phyloP scores from a whole-genome alignment of 352 stramenopile species.

The Pythium apleroticum region DNA sequence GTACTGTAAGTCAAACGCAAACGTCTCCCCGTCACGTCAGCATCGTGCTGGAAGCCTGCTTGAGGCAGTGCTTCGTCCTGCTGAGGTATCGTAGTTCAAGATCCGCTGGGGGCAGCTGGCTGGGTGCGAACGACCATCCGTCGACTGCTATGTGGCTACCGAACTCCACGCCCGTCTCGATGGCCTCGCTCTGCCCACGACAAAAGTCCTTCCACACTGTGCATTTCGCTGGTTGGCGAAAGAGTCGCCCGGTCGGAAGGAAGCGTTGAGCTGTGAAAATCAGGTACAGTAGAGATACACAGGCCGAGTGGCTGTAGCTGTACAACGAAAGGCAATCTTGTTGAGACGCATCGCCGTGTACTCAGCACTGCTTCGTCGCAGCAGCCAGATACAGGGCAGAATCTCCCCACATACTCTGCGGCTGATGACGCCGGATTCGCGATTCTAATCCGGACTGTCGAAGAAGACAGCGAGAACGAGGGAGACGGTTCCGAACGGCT shows the following conservation, averaged over 20 bases:
- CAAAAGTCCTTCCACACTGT: neutral
- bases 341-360: neutral
- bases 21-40: neutral
- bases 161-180: neutral
- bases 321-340: neutral
- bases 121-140: neutral
- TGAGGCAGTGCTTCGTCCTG: neutral
- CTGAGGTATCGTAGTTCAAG: conserved; percentile 1
- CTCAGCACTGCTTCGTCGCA: neutral
- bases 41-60: neutral
- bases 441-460: neutral
- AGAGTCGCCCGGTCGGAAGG: neutral
- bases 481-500: neutral
- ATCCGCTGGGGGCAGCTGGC: neutral
- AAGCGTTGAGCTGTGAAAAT: too few relatives aligned
- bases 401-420: neutral
- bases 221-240: neutral
- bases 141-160: neutral
- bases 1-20: neutral
- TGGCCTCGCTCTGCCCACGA: neutral
- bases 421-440: neutral
- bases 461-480: neutral
- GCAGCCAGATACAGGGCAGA: neutral
- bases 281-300: neutral
- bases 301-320: neutral